Percentiles rank a stretch among this genome's conserved stretches.
Evolutionary conservation across 1,284 basidiomycete species (phyloP).

Genomic region (Fomitiporia mediterranea): DNA sequence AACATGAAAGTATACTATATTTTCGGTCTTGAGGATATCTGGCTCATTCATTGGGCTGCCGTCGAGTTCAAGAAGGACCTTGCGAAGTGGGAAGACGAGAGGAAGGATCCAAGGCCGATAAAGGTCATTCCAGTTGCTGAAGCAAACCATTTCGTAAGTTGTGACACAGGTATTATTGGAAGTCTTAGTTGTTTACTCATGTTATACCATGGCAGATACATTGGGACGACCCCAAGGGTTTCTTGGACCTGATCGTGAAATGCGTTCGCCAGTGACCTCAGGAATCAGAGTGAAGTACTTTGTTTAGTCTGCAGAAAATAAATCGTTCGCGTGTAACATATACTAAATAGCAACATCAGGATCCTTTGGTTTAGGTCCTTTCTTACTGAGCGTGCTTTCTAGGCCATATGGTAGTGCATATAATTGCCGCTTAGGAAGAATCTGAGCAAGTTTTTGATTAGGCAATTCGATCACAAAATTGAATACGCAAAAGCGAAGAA

Average conservation of each 20-base stretch:
- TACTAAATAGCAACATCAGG: too few relatives aligned
- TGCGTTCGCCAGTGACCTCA: neutral
- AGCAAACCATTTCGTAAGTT: constrained; percentile 27
- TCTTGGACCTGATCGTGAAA: neutral
- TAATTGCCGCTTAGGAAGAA: too few relatives aligned
- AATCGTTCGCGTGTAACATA: too few relatives aligned
- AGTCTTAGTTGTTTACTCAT: neutral
- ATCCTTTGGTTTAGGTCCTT: too few relatives aligned
- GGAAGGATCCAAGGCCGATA: constrained; percentile 17
- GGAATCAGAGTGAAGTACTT: too few relatives aligned
- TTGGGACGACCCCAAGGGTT: constrained; percentile 8
- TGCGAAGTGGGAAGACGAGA: constrained; percentile 13
- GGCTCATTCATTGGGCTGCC: constrained; percentile 21
- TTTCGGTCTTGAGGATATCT: constrained; percentile 16
- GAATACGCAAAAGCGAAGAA: too few relatives aligned
- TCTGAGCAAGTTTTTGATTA: too few relatives aligned
- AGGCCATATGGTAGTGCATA: too few relatives aligned
- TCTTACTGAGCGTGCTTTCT: too few relatives aligned
- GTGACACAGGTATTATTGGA: neutral
- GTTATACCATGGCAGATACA: constrained; percentile 3
- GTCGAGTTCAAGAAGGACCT: constrained; percentile 22
- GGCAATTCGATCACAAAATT: too few relatives aligned
- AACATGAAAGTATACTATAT: neutral
- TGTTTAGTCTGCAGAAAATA: too few relatives aligned
- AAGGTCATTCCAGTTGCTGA: constrained; percentile 23